These are phyloP conservation scores for Umbelopsis sp. DNA, from an alignment of 371 early-diverging fungal species.

Conservation along the genomic window DNA sequence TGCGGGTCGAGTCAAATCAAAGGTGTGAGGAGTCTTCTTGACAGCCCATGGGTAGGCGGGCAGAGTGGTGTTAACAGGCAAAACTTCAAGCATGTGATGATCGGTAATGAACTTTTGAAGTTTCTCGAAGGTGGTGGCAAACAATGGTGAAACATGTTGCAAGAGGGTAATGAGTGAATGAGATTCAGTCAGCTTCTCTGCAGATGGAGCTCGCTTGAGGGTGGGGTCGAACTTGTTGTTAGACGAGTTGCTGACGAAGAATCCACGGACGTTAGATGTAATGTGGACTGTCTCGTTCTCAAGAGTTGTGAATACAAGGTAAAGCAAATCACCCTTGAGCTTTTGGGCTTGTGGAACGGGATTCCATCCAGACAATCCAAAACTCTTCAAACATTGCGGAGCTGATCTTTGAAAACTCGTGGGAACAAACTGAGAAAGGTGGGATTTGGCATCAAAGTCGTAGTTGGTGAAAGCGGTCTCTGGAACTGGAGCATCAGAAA, in stretches of 20 bases:
- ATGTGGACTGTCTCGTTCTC: slow-evolving; percentile 84
- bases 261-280: slow-evolving; percentile 84
- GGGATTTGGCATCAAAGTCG: slow-evolving; percentile 50
- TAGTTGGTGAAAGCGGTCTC: slow-evolving; percentile 64
- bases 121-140: slow-evolving; percentile 67
- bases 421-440: slow-evolving; percentile 64
- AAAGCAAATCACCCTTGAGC: slow-evolving; percentile 84
- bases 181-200: slow-evolving; percentile 44
- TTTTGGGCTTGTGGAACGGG: slow-evolving; percentile 82
- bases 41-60: slow-evolving; percentile 87
- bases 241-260: slow-evolving; percentile 85
- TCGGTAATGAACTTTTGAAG: slow-evolving; percentile 69
- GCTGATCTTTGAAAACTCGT: slow-evolving; percentile 53
- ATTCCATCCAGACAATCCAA: slow-evolving; percentile 90
- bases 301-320: slow-evolving; percentile 79
- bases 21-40: slow-evolving; percentile 54
- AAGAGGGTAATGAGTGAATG: slow-evolving; percentile 77
- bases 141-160: slow-evolving; percentile 71
- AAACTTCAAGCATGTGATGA: slow-evolving; percentile 83
- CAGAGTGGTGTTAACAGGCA: slow-evolving; percentile 67
- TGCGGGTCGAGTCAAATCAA: slow-evolving; percentile 69
- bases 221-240: slow-evolving; percentile 76
- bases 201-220: slow-evolving; percentile 41
- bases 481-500: slow-evolving; percentile 46
- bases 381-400: slow-evolving; percentile 74